Base-by-base conservation (phyloP, 805 yeast genomes). In the Kuraishia capsulata region DNA sequence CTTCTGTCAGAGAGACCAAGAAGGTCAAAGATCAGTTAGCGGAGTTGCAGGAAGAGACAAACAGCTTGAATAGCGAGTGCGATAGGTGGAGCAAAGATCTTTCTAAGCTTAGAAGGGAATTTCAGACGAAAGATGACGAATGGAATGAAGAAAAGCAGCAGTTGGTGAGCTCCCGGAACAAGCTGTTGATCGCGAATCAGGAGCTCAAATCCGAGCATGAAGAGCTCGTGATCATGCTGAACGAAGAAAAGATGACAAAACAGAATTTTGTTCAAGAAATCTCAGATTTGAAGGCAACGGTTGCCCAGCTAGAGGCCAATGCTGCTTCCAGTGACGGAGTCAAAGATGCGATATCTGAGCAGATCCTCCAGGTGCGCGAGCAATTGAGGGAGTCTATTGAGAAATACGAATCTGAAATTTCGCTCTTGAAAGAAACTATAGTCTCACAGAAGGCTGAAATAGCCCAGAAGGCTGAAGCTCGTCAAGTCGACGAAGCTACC, bases 211-310 rank as follows among this genome's bases (percentile, higher is more conserved):
- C 53, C n/a, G 69, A 67, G 36, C 35, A 54, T 13, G 65, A 62
- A 39, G 65, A 62, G 38, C 57, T 51, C 38, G 39, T 60, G 23
- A 61, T 62, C 18, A 40, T 60, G 30, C 43, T 61, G 29, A 59
- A 61, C 42, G 73, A 70, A 48, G 71, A 69, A 45, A 58, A 53
- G 41, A 51, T 59, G 21, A 55, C 63, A 2, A 64, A 70, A 30
- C 74, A 70, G 18, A 71, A 71, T 31, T 51, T 76, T 41, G 56
- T 51, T 18, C 71, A 65, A 28, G 70, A 71, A 36, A 44, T 69
- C 11, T 51, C 53, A 9, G 67, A 62, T 25, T 44, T 58, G 10
- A 59, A 59, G 36, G 34, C 30, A 19, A 19, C 33, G 5, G 37
- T 43, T 10, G 55, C 49, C 13, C 33, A 47, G 13, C 57, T 59